phyloP scores from a whole-genome alignment of 306 rosid species.

The Hippophae rhamnoides region DNA sequence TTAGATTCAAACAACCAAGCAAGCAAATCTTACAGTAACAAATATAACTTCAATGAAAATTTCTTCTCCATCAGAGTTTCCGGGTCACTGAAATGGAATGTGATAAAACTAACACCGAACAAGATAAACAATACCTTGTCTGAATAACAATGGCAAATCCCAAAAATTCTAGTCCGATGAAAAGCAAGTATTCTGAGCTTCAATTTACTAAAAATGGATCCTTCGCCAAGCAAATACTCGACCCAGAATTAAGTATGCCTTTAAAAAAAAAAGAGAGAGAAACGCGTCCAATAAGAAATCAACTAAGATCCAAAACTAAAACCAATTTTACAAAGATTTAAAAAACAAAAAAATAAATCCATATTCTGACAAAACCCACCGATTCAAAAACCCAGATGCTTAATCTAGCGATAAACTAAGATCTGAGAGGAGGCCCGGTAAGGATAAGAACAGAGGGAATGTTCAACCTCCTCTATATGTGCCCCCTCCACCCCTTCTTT shows the following conservation, averaged over 20 bases:
- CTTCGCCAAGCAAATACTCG: slow-evolving; percentile 56
- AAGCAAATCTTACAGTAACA: slow-evolving; percentile 18
- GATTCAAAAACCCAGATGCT: slow-evolving; percentile 63
- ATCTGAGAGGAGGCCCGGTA: slow-evolving; percentile 91
- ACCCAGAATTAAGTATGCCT: slow-evolving; percentile 33
- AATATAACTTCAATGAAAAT: slow-evolving; percentile 19
- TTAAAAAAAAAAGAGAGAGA: slow-evolving; percentile 26
- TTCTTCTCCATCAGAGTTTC: slow-evolving; percentile 15
- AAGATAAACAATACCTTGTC: slow-evolving; percentile 34
- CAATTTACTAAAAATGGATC: slow-evolving; percentile 62
- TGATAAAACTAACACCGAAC: slow-evolving; percentile 17
- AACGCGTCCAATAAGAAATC: slow-evolving; percentile 14
- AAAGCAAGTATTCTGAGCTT: slow-evolving; percentile 39
- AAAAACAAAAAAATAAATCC: slow-evolving; percentile 34
- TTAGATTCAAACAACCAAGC: slow-evolving; percentile 19
- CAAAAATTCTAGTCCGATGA: slow-evolving; percentile 39
- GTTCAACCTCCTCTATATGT: slow-evolving; percentile 52
- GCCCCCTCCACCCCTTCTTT: slow-evolving; percentile 55
- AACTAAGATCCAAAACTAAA: slow-evolving; percentile 47
- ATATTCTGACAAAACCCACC: slow-evolving; percentile 50
- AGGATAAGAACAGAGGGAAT: slow-evolving; percentile 60
- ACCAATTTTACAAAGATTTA: slow-evolving; percentile 28
- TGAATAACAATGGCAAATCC: slow-evolving; percentile 26
- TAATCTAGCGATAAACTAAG: slow-evolving; percentile 48
- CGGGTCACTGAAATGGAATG: slow-evolving; percentile 26